These are phyloP conservation scores for Mediolabrus comicus DNA, from an alignment of 108 stramenopile genomes.

Conservation along the genomic window DNA sequence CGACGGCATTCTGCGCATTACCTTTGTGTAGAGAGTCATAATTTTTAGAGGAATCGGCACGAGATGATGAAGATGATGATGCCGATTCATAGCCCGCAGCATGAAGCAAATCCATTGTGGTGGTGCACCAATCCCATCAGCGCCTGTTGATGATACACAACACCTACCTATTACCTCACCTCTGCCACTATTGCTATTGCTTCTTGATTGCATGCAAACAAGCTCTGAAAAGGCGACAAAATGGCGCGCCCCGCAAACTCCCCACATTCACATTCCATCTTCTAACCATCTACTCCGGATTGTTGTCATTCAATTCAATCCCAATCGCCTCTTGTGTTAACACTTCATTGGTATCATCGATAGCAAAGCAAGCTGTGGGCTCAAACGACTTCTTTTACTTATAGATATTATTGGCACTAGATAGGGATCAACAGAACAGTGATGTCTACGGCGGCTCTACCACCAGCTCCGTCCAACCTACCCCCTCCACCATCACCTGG, in stretches of 20 bases:
- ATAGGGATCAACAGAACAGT: not conserved
- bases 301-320: no score
- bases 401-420: no score
- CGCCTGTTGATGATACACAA: not conserved
- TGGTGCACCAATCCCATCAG: not conserved
- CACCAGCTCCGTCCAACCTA: not conserved
- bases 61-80: not conserved
- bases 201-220: no score
- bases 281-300: no score
- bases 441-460: slow-evolving; percentile 11
- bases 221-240: no score
- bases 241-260: no score
- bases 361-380: no score
- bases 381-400: not conserved
- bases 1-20: not conserved
- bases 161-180: not conserved
- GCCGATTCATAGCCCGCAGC: not conserved
- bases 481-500: slow-evolving; percentile 1
- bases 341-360: no score
- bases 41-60: not conserved
- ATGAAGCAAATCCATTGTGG: not conserved
- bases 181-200: no score
- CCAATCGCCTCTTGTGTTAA: no score
- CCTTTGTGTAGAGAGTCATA: not conserved
- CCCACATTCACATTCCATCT: no score